Base-by-base conservation (phyloP, 306 rosid species). In the Lotus japonicus region DNA sequence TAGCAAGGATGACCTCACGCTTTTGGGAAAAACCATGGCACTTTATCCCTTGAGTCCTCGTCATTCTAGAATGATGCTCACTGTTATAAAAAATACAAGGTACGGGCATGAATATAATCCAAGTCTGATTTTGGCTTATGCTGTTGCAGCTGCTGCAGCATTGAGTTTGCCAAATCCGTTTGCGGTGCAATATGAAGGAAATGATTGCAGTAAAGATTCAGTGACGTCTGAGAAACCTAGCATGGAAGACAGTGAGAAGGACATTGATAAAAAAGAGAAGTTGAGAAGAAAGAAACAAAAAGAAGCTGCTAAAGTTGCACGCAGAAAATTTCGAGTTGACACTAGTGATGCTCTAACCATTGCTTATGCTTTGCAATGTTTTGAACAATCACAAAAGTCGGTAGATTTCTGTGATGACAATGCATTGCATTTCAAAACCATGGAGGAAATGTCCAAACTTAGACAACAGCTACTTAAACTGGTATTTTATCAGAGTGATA, bases 361-460 rank as follows among this genome's bases (percentile, higher is more conserved):
- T 62, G 91, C 96, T 26, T 80, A 76, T 79, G 84, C 96, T 35
- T 77, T 91, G 78, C 96, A 86, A 68, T 80, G 90, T 81, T 91
- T 77, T 49, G 97, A 91, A 57, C 79, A 50, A 50, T 82, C 92
- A 0, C 61, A 71, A 42, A 78, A 73, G 16, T 86, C 73, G 2
- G 64, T 11, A 51, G 81, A 83, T 39, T 91, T 91, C 76, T 91
- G 96, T 64, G 79, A 76, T 62, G 85, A 62, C 51, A 64, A 80
- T 81, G 89, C 81, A 9, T 74, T 91, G 75, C 88, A 86, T 81
- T 78, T 64, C 13, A 88, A 88, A 80, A 91, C 96, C 36, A 88
- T 91, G 96, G 89, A 86, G 60, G 95, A 91, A 79, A 88, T 91
- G 95, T 86, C 88, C 68, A 91, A 91, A 79, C 75, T 88, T 75